Evolutionary conservation across 2,329 filamentous ascomycete species (phyloP).

Genomic region (Pyricularia pennisetigena): DNA sequence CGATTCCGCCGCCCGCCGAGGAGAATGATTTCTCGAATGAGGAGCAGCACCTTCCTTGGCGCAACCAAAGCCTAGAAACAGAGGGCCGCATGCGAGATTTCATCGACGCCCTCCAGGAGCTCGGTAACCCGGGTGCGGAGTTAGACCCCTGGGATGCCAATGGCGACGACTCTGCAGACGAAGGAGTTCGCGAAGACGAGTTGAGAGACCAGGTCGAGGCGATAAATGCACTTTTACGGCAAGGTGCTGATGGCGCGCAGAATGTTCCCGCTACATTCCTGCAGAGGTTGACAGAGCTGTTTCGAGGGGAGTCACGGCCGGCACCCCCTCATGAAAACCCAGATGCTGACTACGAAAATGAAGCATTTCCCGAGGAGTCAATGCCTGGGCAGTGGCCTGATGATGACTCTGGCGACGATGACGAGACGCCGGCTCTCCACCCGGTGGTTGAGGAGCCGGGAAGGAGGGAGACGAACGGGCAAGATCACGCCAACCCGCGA

Average conservation of each 20-base stretch:
- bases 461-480: neutral
- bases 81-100: neutral
- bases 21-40: constrained; percentile 40
- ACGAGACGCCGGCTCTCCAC: neutral
- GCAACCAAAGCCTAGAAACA: neutral
- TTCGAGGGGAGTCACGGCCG: neutral
- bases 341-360: neutral
- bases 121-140: neutral
- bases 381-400: neutral
- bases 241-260: neutral
- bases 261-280: neutral
- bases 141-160: neutral
- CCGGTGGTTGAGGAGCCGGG: neutral
- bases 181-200: neutral
- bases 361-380: neutral
- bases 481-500: neutral
- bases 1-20: constrained; percentile 58
- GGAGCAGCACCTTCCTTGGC: constrained; percentile 33
- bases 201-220: neutral
- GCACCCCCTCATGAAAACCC: neutral
- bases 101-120: neutral
- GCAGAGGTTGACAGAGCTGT: neutral
- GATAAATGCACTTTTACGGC: neutral
- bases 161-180: neutral
- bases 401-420: neutral